A percentile compares a stretch with the other conserved stretches of the same genome.
These are phyloP conservation scores for Linderniella brevidens DNA, from an alignment of 257 asterid genomes.

Conservation along the genomic window DNA sequence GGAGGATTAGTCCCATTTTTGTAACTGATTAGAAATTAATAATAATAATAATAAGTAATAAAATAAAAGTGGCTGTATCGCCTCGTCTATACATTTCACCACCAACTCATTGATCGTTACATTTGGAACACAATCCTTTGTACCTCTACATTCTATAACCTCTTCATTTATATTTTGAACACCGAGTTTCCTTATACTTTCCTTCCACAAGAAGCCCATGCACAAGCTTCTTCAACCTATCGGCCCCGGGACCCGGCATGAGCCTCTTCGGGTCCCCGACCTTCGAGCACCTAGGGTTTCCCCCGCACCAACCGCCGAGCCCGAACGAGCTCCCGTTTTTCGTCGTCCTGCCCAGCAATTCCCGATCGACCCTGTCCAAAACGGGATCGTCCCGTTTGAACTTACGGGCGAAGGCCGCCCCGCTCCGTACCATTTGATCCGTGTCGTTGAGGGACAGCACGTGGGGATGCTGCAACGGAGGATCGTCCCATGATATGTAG, in stretches of 20 bases:
- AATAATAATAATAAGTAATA: too few relatives aligned
- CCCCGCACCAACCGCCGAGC: constrained; percentile 89
- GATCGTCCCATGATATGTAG: constrained; percentile 75
- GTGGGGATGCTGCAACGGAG: constrained; percentile 85
- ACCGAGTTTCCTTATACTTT: constrained; percentile 24
- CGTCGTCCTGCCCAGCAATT: constrained; percentile 26
- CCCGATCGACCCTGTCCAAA: constrained; percentile 53
- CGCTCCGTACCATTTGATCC: constrained; percentile 37
- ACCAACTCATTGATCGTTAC: too few relatives aligned
- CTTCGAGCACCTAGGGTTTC: constrained; percentile 54
- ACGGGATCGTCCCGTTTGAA: constrained; percentile 41
- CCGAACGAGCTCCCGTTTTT: constrained; percentile 42
- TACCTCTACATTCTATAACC: too few relatives aligned
- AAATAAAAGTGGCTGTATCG: too few relatives aligned
- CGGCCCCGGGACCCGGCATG: constrained; percentile 62
- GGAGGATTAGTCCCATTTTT: too few relatives aligned
- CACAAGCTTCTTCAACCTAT: constrained; percentile 51
- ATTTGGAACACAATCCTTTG: too few relatives aligned
- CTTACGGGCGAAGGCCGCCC: constrained; percentile 86
- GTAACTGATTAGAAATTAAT: too few relatives aligned
- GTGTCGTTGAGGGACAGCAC: constrained; percentile 53
- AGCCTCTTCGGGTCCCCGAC: constrained; percentile 40
- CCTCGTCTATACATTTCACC: too few relatives aligned
- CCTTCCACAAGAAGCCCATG: constrained; percentile 23
- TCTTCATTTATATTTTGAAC: constrained; percentile 11